phyloP scores from a whole-genome alignment of 176 grass and related monocot species.

The Oryza coarctata region DNA sequence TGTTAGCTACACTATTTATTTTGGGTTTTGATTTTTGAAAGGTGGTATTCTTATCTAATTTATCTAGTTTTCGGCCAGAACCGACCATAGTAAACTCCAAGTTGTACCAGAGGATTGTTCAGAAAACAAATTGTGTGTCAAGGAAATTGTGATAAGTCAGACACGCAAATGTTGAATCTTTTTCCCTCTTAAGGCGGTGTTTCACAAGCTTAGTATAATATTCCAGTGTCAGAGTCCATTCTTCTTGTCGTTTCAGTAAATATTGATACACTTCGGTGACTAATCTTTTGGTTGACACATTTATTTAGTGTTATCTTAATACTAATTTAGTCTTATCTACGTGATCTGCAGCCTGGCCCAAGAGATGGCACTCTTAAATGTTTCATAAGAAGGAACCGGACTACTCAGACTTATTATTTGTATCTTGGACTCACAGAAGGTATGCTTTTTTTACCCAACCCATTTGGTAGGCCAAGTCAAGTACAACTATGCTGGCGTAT shows the following conservation, averaged over 20 bases:
- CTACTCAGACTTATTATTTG: slow-evolving; percentile 76
- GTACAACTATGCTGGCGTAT: background rate
- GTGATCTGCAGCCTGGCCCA: slow-evolving; percentile 69
- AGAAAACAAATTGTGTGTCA: slow-evolving; percentile 1
- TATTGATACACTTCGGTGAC: background rate
- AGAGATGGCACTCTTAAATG: slow-evolving; percentile 79
- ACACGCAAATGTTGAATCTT: background rate
- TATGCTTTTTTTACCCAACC: slow-evolving; percentile 33
- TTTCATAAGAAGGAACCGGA: slow-evolving; percentile 87
- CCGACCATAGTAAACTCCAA: too few relatives aligned
- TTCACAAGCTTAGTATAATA: slow-evolving; percentile 10
- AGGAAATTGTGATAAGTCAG: background rate
- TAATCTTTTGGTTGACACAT: background rate
- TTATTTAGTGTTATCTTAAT: background rate
- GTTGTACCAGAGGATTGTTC: background rate
- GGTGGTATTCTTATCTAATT: background rate
- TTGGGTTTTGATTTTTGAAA: background rate
- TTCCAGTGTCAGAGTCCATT: background rate
- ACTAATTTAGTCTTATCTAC: background rate
- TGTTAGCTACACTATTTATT: background rate
- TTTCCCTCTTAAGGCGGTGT: background rate
- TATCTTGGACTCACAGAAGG: slow-evolving; percentile 89
- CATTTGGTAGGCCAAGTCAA: background rate
- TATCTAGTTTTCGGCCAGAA: background rate
- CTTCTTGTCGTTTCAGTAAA: background rate